Evolutionary conservation across 1,284 basidiomycete species (phyloP).

Genomic region (Sporisorium sorghi): DNA sequence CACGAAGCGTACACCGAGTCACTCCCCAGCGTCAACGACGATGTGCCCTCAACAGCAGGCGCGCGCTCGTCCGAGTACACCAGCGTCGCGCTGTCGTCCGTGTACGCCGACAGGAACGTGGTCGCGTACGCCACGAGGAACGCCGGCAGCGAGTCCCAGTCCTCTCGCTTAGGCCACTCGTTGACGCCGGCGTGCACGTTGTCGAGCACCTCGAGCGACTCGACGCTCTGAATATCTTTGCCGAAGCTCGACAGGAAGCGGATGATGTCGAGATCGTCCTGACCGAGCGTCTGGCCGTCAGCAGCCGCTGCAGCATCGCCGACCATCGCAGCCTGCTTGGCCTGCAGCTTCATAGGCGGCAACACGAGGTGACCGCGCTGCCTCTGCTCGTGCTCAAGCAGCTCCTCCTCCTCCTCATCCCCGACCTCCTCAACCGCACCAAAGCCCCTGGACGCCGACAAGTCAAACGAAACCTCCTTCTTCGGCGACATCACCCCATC

Average conservation of each 20-base stretch:
- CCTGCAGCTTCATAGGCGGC: conserved; percentile 42
- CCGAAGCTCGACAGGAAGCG: conserved; percentile 49
- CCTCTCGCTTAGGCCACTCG: conserved; percentile 40
- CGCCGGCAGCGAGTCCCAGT: conserved; percentile 40
- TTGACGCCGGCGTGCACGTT: conserved; percentile 15
- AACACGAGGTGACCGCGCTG: conserved; percentile 34
- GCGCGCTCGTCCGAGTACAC: conserved; percentile 29
- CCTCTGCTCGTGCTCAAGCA: conserved; percentile 47
- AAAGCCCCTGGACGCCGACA: conserved; percentile 14
- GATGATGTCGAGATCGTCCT: conserved; percentile 47
- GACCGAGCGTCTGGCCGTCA: background rate
- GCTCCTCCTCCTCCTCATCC: conserved; percentile 23
- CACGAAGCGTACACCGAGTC: conserved; percentile 39
- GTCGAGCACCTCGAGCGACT: conserved; percentile 45
- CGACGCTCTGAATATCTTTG: conserved; percentile 33
- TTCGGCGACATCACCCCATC: conserved; percentile 18
- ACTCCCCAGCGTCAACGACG: conserved; percentile 13
- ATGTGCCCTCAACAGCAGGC: background rate
- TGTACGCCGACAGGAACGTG: conserved; percentile 23
- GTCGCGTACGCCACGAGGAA: conserved; percentile 41
- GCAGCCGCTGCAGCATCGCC: conserved; percentile 2
- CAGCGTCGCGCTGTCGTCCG: conserved; percentile 32
- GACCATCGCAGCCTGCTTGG: background rate
- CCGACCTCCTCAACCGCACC: conserved; percentile 16
- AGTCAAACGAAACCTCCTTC: conserved; percentile 48